Base-by-base conservation (phyloP, 192 early-diverging fungal genomes). In the Coemansia erecta region DNA sequence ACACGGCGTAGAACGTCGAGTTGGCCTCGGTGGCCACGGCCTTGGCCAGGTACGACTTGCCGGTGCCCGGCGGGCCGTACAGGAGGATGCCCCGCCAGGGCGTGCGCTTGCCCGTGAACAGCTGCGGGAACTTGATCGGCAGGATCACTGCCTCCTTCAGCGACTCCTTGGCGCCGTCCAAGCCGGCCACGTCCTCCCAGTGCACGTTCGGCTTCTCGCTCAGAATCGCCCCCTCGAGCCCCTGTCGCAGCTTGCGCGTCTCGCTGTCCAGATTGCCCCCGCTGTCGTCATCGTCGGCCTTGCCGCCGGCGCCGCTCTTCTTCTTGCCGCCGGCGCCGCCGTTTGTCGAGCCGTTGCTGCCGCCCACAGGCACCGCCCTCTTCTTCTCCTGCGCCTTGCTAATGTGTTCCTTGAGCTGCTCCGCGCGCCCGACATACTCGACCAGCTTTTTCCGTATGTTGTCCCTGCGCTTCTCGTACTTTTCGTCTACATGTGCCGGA, bases 71-170 rank as follows among this genome's bases (percentile, higher is more conserved):
- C 28, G 95, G 95, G 17, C 95, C 97, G 67, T 97, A 99, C 11
- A 99, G 72, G 26, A 99, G 73, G 50, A 99, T 98, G 10, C 97
- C 97, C 60, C 89, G 84, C 97, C 97, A 99, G 28, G 97, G 97
- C 58, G 87, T 90, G 50, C 97, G 85, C 60, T 98, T 97, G 62
- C 85, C 94, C 35, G 92, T 94, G 31, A 99, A 99, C 53, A 98
- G 76, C 59, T 98, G 92, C 23, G 97, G 97, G 62, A 98, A 98
- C 69, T 92, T 94, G 54, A 98, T 94, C 4, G 97, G 97, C 52
- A 99, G 73, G 68, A 99, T 99, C 11, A 99, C 97, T 3, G 97
- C 97, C 78, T 99, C 95, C 74, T 99, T 97, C 35, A 99, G 79
- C 18, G 94, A 89, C 69, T 95, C 94, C 77, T 98, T 99, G 35